phyloP scores from a whole-genome alignment of 1,284 basidiomycete genomes.

The Rhodofomes roseus region DNA sequence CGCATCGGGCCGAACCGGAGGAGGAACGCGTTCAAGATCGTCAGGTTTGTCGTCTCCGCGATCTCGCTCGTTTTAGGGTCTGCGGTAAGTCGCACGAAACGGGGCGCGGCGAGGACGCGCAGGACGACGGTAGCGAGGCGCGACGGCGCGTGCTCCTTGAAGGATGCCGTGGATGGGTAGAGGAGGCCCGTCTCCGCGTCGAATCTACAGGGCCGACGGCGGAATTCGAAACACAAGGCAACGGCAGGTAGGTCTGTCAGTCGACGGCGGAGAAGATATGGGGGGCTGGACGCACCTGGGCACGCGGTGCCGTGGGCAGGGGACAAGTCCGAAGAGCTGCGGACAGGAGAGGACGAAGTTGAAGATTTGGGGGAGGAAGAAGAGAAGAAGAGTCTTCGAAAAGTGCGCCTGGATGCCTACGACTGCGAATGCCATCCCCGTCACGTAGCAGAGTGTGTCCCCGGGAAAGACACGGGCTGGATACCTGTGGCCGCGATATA shows the following conservation, averaged over 20 bases:
- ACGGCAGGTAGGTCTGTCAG: too few species aligned
- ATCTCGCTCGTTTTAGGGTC: constrained; percentile 56
- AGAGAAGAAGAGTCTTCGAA: constrained; percentile 93
- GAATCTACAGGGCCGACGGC: constrained; percentile 57
- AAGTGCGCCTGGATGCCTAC: constrained; percentile 97
- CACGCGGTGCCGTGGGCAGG: constrained; percentile 91
- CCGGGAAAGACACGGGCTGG: constrained; percentile 94
- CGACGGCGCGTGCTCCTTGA: constrained; percentile 47
- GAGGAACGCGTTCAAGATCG: constrained; percentile 83
- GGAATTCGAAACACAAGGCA: too few species aligned
- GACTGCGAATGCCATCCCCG: constrained; percentile 96
- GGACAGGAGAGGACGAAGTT: constrained; percentile 96
- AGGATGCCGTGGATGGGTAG: constrained; percentile 66
- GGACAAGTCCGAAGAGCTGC: constrained; percentile 91
- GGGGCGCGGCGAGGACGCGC: constrained; percentile 52
- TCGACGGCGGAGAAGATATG: too few species aligned
- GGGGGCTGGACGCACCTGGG: constrained; percentile 57
- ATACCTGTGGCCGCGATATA: constrained; percentile 60
- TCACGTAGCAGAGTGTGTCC: constrained; percentile 97
- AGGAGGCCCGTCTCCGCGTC: constrained; percentile 70
- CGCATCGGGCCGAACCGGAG: constrained; percentile 77
- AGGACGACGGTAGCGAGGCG: constrained; percentile 52
- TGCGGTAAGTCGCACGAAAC: constrained; percentile 64
- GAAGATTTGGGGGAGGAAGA: constrained; percentile 98
- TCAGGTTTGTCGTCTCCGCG: constrained; percentile 77